Evolutionary conservation across 164 flowering plant species (phyloP).

Genomic region (Chimonanthus praecox): DNA sequence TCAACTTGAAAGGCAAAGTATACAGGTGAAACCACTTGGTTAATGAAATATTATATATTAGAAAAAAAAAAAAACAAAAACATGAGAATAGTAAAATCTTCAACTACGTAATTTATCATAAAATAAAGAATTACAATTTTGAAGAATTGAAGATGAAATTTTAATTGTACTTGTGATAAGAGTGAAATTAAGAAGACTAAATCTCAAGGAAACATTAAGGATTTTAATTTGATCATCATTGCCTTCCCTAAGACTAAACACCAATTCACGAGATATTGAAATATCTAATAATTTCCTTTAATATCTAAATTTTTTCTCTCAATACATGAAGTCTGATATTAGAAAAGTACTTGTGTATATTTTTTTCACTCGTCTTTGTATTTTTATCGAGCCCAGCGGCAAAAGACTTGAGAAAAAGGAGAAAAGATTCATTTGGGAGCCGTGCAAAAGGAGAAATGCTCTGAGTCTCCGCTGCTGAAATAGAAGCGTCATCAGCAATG

Average conservation of each 20-base stretch:
- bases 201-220: too few relatives aligned
- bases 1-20: too few relatives aligned
- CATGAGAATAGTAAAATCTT: too few relatives aligned
- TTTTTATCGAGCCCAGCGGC: not conserved
- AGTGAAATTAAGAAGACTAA: not conserved
- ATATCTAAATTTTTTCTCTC: not conserved
- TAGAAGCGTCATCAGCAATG: slow-evolving; percentile 2
- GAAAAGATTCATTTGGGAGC: not conserved
- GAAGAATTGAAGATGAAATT: not conserved
- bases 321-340: not conserved
- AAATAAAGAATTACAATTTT: not conserved
- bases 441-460: not conserved
- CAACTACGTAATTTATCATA: too few relatives aligned
- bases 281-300: not conserved
- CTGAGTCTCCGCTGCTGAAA: not conserved
- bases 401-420: not conserved
- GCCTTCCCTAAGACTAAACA: not conserved
- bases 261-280: not conserved
- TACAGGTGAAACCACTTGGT: not conserved
- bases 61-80: too few relatives aligned
- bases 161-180: not conserved
- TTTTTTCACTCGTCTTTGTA: not conserved
- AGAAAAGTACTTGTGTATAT: not conserved
- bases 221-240: not conserved
- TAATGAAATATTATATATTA: too few relatives aligned